A percentile compares a stretch with the other conserved stretches of the same genome.
These are phyloP conservation scores for Debaryomycetaceae sp. DNA, from an alignment of 1,139 yeast species.

Conservation along the genomic window DNA sequence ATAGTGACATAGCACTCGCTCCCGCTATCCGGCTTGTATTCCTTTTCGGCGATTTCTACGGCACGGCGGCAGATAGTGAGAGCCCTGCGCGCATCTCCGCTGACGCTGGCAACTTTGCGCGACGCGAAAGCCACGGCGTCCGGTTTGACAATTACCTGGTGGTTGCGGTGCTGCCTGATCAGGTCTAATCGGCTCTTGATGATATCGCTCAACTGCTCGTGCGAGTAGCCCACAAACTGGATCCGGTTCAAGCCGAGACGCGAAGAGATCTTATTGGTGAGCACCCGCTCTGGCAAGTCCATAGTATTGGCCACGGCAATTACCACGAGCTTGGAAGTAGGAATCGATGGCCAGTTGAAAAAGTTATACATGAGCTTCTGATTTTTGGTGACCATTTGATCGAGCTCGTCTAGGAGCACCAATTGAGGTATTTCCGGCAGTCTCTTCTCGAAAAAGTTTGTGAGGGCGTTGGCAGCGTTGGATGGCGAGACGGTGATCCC, in stretches of 20 bases:
- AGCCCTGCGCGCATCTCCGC: constrained; percentile 96
- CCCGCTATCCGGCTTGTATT: constrained; percentile 20
- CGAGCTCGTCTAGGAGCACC: constrained; percentile 83
- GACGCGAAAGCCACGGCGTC: constrained; percentile 91
- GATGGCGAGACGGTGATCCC: constrained; percentile 53
- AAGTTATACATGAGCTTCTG: constrained; percentile 91
- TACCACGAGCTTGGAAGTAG: constrained; percentile 70
- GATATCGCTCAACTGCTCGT: constrained; percentile 64
- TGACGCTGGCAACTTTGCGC: constrained; percentile 88
- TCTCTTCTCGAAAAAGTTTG: constrained; percentile 21
- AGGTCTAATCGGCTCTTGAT: constrained; percentile 60
- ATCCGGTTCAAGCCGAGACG: constrained; percentile 82
- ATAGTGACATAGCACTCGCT: constrained; percentile 10
- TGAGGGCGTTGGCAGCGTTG: constrained; percentile 41
- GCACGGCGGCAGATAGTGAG: constrained; percentile 83
- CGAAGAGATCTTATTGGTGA: constrained; percentile 83
- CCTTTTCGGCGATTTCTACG: constrained; percentile 73
- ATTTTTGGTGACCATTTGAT: constrained; percentile 76
- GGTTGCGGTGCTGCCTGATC: constrained; percentile 29
- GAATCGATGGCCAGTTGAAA: constrained; percentile 92
- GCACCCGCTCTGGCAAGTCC: constrained; percentile 87
- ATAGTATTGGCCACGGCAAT: constrained; percentile 94
- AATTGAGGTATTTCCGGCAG: constrained; percentile 42
- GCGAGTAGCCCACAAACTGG: constrained; percentile 82
- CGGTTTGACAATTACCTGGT: constrained; percentile 38